Evolutionary conservation across 1,284 basidiomycete species (phyloP).

Genomic region (Chalciporus sp.): DNA sequence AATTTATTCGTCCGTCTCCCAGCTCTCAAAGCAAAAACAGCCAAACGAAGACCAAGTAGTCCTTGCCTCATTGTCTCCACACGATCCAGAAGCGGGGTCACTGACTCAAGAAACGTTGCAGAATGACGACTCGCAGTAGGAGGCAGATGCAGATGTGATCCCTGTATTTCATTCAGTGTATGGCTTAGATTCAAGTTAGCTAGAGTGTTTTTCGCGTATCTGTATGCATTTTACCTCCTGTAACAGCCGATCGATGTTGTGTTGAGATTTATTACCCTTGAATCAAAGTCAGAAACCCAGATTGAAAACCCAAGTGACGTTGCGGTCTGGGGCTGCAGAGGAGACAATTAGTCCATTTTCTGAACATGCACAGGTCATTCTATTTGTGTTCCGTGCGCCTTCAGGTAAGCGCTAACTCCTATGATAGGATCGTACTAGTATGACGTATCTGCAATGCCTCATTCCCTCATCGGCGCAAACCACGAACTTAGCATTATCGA

Average conservation of each 20-base stretch:
- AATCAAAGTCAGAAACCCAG: neutral
- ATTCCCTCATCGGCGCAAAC: too few species aligned
- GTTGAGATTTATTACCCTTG: neutral
- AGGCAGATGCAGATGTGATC: neutral
- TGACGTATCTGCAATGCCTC: too few species aligned
- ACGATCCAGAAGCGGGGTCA: slow-evolving; percentile 6
- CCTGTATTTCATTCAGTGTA: neutral
- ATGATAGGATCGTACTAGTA: too few species aligned
- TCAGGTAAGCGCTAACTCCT: too few species aligned
- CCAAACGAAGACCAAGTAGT: neutral
- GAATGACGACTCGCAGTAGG: neutral
- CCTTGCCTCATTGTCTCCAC: neutral
- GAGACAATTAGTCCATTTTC: too few species aligned
- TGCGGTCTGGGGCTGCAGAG: too few species aligned
- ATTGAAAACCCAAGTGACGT: neutral
- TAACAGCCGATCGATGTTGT: neutral
- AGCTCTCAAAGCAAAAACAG: slow-evolving; percentile 11
- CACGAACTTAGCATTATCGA: too few species aligned
- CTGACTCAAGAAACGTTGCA: neutral
- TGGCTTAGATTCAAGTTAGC: neutral
- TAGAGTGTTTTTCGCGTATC: neutral
- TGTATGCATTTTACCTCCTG: neutral
- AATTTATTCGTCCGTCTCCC: neutral
- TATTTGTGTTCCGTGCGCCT: too few species aligned
- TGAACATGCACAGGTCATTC: too few species aligned